phyloP scores from a whole-genome alignment of 2,329 filamentous ascomycete genomes.

The Uncinocarpus reesii region DNA sequence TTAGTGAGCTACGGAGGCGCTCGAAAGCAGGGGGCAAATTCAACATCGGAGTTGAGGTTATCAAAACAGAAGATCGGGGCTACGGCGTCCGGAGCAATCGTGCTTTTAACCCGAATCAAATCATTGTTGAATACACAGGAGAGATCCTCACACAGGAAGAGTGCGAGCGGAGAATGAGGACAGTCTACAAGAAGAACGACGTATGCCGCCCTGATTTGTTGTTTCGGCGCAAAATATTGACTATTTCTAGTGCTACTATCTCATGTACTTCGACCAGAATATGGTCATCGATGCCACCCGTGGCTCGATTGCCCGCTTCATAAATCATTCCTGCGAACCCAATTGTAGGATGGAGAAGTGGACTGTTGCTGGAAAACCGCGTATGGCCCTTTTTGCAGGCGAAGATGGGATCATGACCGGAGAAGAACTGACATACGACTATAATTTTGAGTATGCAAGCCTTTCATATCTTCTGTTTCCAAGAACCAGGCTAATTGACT shows the following conservation, averaged over 20 bases:
- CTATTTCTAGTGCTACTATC: conserved; percentile 69
- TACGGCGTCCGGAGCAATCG: conserved; percentile 87
- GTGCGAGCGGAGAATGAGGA: conserved; percentile 85
- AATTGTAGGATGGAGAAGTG: conserved; percentile 98
- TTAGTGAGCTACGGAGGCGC: conserved; percentile 66
- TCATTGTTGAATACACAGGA: conserved; percentile 96
- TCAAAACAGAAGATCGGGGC: conserved; percentile 79
- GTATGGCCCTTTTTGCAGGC: conserved; percentile 94
- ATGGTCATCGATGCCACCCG: conserved; percentile 97
- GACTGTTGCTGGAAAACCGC: conserved; percentile 84
- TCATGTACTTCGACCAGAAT: conserved; percentile 97
- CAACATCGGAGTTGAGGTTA: conserved; percentile 85
- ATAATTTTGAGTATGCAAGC: conserved; percentile 54
- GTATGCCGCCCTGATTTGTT: conserved; percentile 41
- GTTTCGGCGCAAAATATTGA: neutral
- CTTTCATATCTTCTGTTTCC: neutral
- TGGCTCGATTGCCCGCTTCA: conserved; percentile 91
- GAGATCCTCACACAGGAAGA: conserved; percentile 95
- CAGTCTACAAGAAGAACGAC: conserved; percentile 86
- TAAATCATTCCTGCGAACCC: conserved; percentile 93
- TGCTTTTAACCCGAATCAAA: conserved; percentile 76
- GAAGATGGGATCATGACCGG: conserved; percentile 84
- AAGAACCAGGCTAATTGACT: conserved; percentile 18
- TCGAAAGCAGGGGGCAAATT: conserved; percentile 72
- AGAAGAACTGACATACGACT: conserved; percentile 92